Base-by-base conservation (phyloP, 2,329 filamentous ascomycete genomes). In the Alternaria gansuensis region DNA sequence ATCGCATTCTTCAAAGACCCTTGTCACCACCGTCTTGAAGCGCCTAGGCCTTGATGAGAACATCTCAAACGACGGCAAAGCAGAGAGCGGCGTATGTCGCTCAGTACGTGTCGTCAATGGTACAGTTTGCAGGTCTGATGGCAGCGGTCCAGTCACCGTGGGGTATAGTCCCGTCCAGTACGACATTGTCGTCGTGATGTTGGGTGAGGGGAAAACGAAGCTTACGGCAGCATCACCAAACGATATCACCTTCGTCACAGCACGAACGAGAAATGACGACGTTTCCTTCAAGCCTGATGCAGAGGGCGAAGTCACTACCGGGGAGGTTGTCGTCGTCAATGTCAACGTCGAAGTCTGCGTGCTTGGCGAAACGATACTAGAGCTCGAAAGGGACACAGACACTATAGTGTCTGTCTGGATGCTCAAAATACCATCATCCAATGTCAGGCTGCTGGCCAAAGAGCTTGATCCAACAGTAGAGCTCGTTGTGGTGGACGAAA, bases 111-210 rank as follows among this genome's bases (percentile, higher is more conserved):
- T 75, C 0, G 69, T 75, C 26, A 67, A 54, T 3, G 63, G 13
- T 40, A 69, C 31, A 0, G 60, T 65, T 40, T 63, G 65, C 8
- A 75, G 58, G 24, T 67, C 54, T n/a, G 60, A 70, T 33, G 68
- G 68, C 33, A 70, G 56, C 4, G 69, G 65, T 2, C 68, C 72
- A 3, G 66, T 73, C 1, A 70, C 62, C 0, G 68, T 69, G 3
- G 73, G 72, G 31, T 74, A 73, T 1, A 57, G 59, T 8, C 74
- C 74, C 0, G 72, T 71, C 73, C 73, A 76, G 37, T 74, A 76
- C n/a, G 71, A 71, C 14, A 68, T 57, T 3, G 70, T 76, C 1
- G 74, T 76, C 5, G 58, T 64, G 37, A 76, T 71, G 17, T 56
- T 53, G 2, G 72, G 73, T 10, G 63, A 68, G 4, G 74, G 71